Evolutionary conservation across 306 rosid species (phyloP), one percentile per base, ranked within the genome.

Genomic region (Prinsepia uniflora): DNA sequence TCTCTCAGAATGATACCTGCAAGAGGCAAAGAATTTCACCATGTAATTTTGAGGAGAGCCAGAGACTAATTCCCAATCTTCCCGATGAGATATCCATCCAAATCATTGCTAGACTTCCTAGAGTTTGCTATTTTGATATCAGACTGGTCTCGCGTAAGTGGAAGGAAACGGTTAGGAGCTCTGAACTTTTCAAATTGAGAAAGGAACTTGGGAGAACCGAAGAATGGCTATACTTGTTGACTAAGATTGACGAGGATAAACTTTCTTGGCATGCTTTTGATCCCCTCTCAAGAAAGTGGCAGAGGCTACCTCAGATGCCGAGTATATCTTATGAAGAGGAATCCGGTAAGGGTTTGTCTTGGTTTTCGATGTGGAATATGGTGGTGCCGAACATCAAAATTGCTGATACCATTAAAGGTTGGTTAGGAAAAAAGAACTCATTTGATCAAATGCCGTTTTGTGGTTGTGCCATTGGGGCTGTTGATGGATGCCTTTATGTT

Each of bases 31-130:
- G 87, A 79, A 44, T 83, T 87, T 89, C 87, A 50, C 74, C 79
- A 41, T 66, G 75, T 45, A 72, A 70, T 44, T 71, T 60, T 24
- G 97, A 86, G 77, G 92, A 87, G 83, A 87, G 75, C 79, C 81
- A 84, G 54, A 89, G 91, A 75, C 75, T 94, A 50, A 89, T 94
- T 78, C 97, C 96, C 10, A 76, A 75, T 72, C 92, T 94, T 78
- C 97, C 97, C 57, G 97, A 94, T 76, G 99, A 94, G 87, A 54
- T 94, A 43, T 94, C 99, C 10, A 48, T 91, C 55, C 99, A 89
- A 81, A 91, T 94, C 75, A 82, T 94, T 30, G 99, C 99, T 54
- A 89, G 99, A 65, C 77, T 90, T 78, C 97, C 97, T 53, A 86
- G 96, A 73, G 79, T 86, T 70, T 86, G 67, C 81, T 84, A 94